phyloP scores from a whole-genome alignment of 1,284 basidiomycete species.

The Ustilago hordei region DNA sequence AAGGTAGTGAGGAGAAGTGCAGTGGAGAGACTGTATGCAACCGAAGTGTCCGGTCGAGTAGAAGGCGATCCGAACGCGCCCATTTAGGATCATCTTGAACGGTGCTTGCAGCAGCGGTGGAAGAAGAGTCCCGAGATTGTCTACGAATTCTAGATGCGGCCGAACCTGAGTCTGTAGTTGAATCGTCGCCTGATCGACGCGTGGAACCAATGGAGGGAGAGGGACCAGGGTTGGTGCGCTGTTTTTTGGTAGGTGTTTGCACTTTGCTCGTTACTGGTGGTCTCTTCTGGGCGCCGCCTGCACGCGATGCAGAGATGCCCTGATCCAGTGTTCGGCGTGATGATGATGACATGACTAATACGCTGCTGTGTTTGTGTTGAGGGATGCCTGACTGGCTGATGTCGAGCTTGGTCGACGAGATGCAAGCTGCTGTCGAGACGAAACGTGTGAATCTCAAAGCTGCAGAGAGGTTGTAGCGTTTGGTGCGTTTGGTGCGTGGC shows the following conservation, averaged over 20 bases:
- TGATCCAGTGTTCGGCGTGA: slow-evolving; percentile 29
- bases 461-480: too few species aligned
- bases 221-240: slow-evolving; percentile 24
- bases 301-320: slow-evolving; percentile 45
- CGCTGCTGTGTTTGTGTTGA: not conserved
- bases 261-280: slow-evolving; percentile 29
- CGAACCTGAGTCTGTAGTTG: slow-evolving; percentile 28
- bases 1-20: slow-evolving; percentile 43
- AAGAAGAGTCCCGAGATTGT: slow-evolving; percentile 21
- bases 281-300: slow-evolving; percentile 42
- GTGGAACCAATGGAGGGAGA: slow-evolving; percentile 29
- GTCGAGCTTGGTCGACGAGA: not conserved
- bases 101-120: not conserved
- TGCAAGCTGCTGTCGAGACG: not conserved
- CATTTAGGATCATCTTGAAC: slow-evolving; percentile 27
- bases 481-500: too few species aligned
- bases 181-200: slow-evolving; percentile 33
- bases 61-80: slow-evolving; percentile 24
- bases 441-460: not conserved
- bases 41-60: slow-evolving; percentile 46
- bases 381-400: not conserved
- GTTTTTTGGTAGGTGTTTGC: slow-evolving; percentile 23
- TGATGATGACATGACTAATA: slow-evolving; percentile 27
- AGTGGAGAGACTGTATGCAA: slow-evolving; percentile 46
- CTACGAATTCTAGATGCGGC: slow-evolving; percentile 19